These are phyloP conservation scores for Citrus hindsii DNA, from an alignment of 345 rosid genomes.

Conservation along the genomic window DNA sequence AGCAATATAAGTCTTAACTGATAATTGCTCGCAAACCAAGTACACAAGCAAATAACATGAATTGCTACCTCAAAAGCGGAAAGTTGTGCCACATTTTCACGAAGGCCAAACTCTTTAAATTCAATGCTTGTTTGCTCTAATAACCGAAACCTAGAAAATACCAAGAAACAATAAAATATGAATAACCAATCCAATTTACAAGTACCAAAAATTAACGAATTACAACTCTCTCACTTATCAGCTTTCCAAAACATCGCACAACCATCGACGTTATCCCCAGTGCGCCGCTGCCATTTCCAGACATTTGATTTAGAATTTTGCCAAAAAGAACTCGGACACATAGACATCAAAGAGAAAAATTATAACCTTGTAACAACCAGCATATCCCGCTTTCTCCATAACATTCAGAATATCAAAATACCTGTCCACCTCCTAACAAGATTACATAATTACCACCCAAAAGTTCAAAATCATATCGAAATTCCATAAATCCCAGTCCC, in stretches of 20 bases:
- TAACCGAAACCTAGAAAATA: constrained; percentile 48
- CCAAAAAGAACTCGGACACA: background rate
- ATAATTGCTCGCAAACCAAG: background rate
- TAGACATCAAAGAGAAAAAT: constrained; percentile 3
- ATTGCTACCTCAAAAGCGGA: constrained; percentile 64
- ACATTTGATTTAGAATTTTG: constrained; percentile 1
- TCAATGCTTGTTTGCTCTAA: constrained; percentile 62
- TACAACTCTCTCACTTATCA: constrained; percentile 39
- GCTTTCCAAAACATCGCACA: constrained; percentile 85
- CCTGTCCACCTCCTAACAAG: constrained; percentile 73
- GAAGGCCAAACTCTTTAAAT: constrained; percentile 60
- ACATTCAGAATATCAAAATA: constrained; percentile 50
- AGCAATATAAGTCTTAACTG: background rate
- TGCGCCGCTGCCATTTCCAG: constrained; percentile 61
- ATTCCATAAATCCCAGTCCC: background rate
- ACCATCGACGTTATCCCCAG: constrained; percentile 73
- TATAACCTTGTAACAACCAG: constrained; percentile 67
- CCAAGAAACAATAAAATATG: constrained; percentile 3
- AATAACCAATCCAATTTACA: background rate
- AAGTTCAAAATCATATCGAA: constrained; percentile 4
- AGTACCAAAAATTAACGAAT: constrained; percentile 7
- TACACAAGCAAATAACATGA: background rate
- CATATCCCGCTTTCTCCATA: constrained; percentile 66
- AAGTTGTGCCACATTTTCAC: constrained; percentile 81
- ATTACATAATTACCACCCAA: constrained; percentile 4